Conservation (phyloP, 2,329 filamentous ascomycete species). For the Alternaria brassicicola region DNA sequence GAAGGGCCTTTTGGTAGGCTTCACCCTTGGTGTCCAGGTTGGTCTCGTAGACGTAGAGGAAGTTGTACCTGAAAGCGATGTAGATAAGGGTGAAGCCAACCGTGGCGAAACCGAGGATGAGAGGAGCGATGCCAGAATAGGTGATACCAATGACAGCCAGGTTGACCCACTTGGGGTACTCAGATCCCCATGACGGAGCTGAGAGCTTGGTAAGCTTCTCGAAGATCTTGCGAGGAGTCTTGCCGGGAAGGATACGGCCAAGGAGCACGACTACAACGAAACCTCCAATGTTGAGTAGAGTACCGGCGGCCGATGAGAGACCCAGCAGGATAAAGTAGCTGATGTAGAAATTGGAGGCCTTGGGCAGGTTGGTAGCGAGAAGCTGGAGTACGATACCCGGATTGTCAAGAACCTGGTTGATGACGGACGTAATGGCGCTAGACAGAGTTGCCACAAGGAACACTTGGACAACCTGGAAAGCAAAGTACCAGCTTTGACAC, state of each 20-base stretch:
- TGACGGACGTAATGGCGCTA: conserved; percentile 72
- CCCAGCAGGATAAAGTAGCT: conserved; percentile 95
- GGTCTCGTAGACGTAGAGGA: conserved; percentile 57
- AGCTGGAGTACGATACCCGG: conserved; percentile 67
- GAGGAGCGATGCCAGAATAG: conserved; percentile 57
- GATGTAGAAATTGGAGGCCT: conserved; percentile 92
- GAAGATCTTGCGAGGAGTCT: conserved; percentile 56
- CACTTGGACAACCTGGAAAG: conserved; percentile 90
- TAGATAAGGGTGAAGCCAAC: conserved; percentile 55
- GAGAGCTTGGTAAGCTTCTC: conserved; percentile 52
- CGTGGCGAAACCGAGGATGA: conserved; percentile 55
- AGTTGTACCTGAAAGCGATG: conserved; percentile 57
- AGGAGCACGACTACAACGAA: conserved; percentile 86
- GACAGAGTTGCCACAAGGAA: conserved; percentile 87
- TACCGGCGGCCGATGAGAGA: conserved; percentile 38
- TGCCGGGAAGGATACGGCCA: conserved; percentile 61
- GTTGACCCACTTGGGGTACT: conserved; percentile 56
- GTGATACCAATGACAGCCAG: conserved; percentile 53
- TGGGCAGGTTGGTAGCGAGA: conserved; percentile 76
- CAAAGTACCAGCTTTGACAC: conserved; percentile 91
- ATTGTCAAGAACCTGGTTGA: conserved; percentile 62
- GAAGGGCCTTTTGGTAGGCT: conserved; percentile 54
- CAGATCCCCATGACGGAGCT: conserved; percentile 53
- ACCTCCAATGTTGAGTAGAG: conserved; percentile 77
- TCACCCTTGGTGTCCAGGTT: conserved; percentile 56